Evolutionary conservation across 2,329 filamentous ascomycete species (phyloP), one percentile per base, ranked within the genome.

Genomic region (Claviceps purpurea): DNA sequence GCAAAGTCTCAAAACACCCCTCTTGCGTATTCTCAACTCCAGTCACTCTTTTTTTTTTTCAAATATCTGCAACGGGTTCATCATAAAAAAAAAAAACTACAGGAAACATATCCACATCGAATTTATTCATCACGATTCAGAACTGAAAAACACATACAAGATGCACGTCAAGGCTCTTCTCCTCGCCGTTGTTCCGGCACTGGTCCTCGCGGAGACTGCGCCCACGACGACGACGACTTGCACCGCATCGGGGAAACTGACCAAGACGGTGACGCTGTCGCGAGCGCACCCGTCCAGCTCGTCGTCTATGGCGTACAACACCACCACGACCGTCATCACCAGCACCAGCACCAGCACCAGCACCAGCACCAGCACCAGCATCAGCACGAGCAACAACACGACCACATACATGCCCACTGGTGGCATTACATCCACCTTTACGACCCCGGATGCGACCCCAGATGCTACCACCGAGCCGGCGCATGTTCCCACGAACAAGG

Each of bases 261-360:
- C 74, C 61, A 73, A 72, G 62, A 77, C 74, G 48, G 61, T 76
- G 62, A 78, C 73, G 46, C 71, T 80, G 55, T 71, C 71, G 46
- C 64, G 68, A 60, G 69, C 74, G 38, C 60, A 73, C 60, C 72
- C 69, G 41, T 59, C 69, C 52, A 66, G 26, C 26, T 30, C 65
- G 45, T 60, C 65, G 20, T 37, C 30, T 7, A 1, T 6, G 45
- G 10, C n/a, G 2, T 18, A 13, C n/a, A 16, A 13, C n/a, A 47
- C 30, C n/a, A 47, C 30, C 45, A 45, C 41, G 41, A 45, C 43
- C 26, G 34, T 5, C 26, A 34, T 11, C 44, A 34, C 8, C 44
- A 18, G 22, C 24, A 45, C 43, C 24, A n/a, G 2, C 22, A 26
- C 5, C 2, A 26, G 24, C 16, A 46, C 43, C 14, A n/a, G 2